phyloP scores from a whole-genome alignment of 495 filamentous ascomycete species.

The Hypoxylon subgilvum region DNA sequence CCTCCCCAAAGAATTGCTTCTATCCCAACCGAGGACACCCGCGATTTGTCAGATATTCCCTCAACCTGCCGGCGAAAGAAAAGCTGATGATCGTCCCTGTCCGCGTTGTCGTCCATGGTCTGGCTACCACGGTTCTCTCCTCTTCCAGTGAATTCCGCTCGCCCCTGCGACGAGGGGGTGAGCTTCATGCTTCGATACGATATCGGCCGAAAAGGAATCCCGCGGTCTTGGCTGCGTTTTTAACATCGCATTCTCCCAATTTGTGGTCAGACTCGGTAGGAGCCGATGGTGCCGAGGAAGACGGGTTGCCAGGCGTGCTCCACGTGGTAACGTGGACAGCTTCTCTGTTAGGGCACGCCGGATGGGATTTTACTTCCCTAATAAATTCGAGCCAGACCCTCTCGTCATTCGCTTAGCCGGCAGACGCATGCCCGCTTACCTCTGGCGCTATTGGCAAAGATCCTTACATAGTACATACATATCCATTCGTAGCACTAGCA shows the following conservation, averaged over 20 bases:
- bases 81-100: conserved; percentile 25
- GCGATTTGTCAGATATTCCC: conserved; percentile 36
- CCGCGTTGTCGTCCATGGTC: conserved; percentile 2
- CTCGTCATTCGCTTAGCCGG: conserved; percentile 31
- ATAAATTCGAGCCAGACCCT: conserved; percentile 26
- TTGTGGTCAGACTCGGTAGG: conserved; percentile 40
- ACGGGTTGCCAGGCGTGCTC: conserved; percentile 31
- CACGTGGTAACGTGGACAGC: conserved; percentile 39
- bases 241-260: conserved; percentile 24
- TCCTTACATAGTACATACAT: conserved; percentile 30
- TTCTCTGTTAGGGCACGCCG: conserved; percentile 30
- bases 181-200: conserved; percentile 37
- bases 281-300: conserved; percentile 31
- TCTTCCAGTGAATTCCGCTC: conserved; percentile 35
- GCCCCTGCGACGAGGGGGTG: conserved; percentile 7
- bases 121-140: conserved; percentile 27
- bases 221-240: conserved; percentile 37
- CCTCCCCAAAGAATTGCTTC: conserved; percentile 9
- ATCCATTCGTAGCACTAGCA: too few relatives aligned
- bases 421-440: conserved; percentile 30
- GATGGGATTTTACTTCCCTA: conserved; percentile 29
- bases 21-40: conserved; percentile 19
- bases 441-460: conserved; percentile 38
- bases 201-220: conserved; percentile 37
- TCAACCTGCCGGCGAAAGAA: conserved; percentile 18